A percentile compares a stretch with the other conserved stretches of the same genome.
Conservation (phyloP, 352 stramenopile genomes). For the Phytopythium helicoides region DNA sequence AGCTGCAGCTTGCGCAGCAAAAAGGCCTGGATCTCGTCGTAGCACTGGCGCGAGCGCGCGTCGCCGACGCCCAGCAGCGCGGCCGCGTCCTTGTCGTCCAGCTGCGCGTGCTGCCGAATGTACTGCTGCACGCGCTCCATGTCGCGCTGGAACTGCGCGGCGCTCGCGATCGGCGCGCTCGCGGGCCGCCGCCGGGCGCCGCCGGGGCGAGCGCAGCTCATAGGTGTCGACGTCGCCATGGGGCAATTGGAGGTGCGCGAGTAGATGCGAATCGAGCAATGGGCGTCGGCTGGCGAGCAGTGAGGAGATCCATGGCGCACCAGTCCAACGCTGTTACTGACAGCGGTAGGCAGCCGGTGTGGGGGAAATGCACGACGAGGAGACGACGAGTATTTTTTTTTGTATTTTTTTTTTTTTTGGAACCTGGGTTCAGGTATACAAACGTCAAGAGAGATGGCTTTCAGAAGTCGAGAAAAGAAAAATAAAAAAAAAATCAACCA, state of each 20-base stretch:
- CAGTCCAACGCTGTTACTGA: no score
- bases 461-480: no score
- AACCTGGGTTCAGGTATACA: no score
- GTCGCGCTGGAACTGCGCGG: conserved; percentile 40
- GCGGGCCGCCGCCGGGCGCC: conserved; percentile 22
- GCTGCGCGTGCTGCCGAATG: conserved; percentile 37
- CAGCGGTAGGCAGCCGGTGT: no score
- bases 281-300: conserved; percentile 1
- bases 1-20: conserved; percentile 41
- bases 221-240: background rate
- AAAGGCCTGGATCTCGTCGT: conserved; percentile 61
- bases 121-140: conserved; percentile 58
- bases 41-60: conserved; percentile 42
- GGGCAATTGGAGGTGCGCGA: no score
- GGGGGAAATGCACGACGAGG: no score
- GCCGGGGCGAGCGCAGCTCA: background rate
- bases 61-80: conserved; percentile 47
- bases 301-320: background rate
- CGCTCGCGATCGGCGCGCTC: conserved; percentile 28
- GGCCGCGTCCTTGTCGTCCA: conserved; percentile 18
- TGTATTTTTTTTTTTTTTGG: no score
- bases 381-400: no score
- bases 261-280: conserved; percentile 31
- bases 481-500: no score
- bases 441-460: no score